phyloP scores from a whole-genome alignment of 257 asterid genomes.

The Oldenlandia corymbosa region DNA sequence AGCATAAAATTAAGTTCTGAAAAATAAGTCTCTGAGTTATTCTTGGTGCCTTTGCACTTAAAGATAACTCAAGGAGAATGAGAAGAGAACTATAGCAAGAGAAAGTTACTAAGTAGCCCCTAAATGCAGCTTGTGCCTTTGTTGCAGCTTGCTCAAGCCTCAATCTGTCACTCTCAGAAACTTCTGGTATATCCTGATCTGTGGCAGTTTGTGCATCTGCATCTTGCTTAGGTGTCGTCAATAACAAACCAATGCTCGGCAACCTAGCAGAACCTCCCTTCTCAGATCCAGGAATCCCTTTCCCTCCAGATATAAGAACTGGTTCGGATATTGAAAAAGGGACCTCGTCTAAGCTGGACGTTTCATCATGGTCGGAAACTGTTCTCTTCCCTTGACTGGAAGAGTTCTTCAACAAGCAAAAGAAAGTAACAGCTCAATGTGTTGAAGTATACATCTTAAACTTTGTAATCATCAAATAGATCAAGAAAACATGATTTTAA shows the following conservation, averaged over 20 bases:
- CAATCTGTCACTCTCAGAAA: conserved; percentile 28
- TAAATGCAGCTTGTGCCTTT: conserved; percentile 41
- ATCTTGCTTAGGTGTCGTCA: conserved; percentile 27
- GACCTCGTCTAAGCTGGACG: conserved; percentile 26
- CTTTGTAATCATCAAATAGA: background rate
- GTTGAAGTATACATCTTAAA: background rate
- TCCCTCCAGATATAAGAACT: conserved; percentile 14
- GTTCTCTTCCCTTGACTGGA: conserved; percentile 35
- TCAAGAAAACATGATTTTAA: background rate
- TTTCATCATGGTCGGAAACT: conserved; percentile 30
- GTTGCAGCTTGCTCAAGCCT: conserved; percentile 52
- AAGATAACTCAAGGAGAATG: background rate
- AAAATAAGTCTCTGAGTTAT: background rate
- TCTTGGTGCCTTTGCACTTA: background rate
- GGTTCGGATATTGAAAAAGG: conserved; percentile 29
- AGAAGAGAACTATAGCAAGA: background rate
- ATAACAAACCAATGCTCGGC: conserved; percentile 19
- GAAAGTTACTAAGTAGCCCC: conserved; percentile 43
- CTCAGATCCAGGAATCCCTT: conserved; percentile 21
- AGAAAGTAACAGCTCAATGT: background rate
- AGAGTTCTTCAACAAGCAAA: conserved; percentile 32
- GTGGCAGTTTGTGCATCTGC: conserved; percentile 18
- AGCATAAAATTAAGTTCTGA: conserved; percentile 1
- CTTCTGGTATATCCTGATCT: conserved; percentile 22
- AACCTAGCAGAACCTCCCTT: conserved; percentile 14